A percentile compares a stretch with the other conserved stretches of the same genome.
Evolutionary conservation across 2,329 filamentous ascomycete genomes (phyloP).

Genomic region (Epichloe sylvatica): DNA sequence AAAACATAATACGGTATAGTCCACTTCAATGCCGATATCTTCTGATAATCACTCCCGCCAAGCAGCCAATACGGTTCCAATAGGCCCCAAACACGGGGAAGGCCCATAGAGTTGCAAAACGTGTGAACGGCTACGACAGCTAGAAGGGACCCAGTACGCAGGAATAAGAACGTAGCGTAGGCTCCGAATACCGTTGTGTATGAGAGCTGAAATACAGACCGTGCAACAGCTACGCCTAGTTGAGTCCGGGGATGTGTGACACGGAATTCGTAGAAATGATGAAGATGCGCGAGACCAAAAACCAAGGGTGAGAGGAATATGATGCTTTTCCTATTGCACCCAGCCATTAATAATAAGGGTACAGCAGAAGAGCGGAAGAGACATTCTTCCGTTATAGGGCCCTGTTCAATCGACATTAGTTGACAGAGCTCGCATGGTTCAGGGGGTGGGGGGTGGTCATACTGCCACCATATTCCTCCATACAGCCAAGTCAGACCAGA

Average conservation of each 20-base stretch:
- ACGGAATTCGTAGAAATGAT: conserved; percentile 92
- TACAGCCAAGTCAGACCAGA: conserved; percentile 60
- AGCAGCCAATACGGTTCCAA: conserved; percentile 42
- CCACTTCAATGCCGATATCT: conserved; percentile 34
- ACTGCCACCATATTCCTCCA: conserved; percentile 84
- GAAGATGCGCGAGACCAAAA: conserved; percentile 84
- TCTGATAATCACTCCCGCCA: conserved; percentile 12
- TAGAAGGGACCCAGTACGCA: conserved; percentile 70
- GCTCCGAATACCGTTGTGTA: conserved; percentile 92
- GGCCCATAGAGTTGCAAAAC: conserved; percentile 86
- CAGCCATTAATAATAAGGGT: conserved; percentile 64
- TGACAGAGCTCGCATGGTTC: background rate
- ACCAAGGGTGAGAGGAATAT: conserved; percentile 75
- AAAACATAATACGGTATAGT: conserved; percentile 68
- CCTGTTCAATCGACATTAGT: conserved; percentile 32
- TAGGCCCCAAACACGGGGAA: conserved; percentile 73
- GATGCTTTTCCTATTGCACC: conserved; percentile 40
- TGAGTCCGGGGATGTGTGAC: conserved; percentile 63
- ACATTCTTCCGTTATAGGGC: conserved; percentile 81
- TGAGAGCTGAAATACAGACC: conserved; percentile 68
- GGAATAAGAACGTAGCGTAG: conserved; percentile 77
- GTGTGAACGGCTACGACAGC: conserved; percentile 65
- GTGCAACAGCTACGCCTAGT: conserved; percentile 45
- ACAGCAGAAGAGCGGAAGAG: conserved; percentile 83
- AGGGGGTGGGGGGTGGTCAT: conserved; percentile 18